Evolutionary conservation across 106 monocot species (phyloP), one percentile per base, ranked within the genome.

Genomic region (Allium fistulosum): DNA sequence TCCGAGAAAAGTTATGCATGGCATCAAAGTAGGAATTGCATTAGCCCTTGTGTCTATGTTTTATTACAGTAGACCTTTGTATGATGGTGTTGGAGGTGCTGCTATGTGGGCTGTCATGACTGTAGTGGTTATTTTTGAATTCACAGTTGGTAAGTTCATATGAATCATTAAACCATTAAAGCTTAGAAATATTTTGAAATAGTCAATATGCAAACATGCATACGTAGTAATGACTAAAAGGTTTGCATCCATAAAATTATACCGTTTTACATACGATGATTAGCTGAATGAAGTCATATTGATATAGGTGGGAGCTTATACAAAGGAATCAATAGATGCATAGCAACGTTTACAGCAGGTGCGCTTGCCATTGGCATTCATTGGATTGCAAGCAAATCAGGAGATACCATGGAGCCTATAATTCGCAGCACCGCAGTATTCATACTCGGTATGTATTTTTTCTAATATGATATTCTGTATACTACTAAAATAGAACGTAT

Each of bases 61-160:
- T 60, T 90, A 83, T 71, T 90, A 83, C 66, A 75, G 70, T 2
- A 74, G 76, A 48, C 85, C 90, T 1, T 58, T 90, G 67, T 90
- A 90, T 17, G 77, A 80, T 8, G 90, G 90, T 6, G 77, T 90
- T 8, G 85, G 85, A 6, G 78, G 77, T 4, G 11, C 70, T 10
- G 80, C 90, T 11, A 80, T 90, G 82, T 82, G 85, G 85, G 90
- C 90, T 6, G 72, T 90, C 6, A 80, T 90, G 77, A 90, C 85
- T 1, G 85, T 82, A 4, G 90, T 85, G 4, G 80, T 80, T 6
- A 53, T 86, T n/a, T 85, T 86, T 13, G 90, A 90, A 26, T 83
- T 68, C 62, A 72, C 78, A 37, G 82, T 83, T 7, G 89, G 89
- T 90, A 71, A 52, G 78, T 60, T 22, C 48, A 61, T 61, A 61